Percentiles rank a stretch among this genome's conserved stretches.
Conservation (phyloP, 331 rosid species). For the Rhamnella rubrinervis region DNA sequence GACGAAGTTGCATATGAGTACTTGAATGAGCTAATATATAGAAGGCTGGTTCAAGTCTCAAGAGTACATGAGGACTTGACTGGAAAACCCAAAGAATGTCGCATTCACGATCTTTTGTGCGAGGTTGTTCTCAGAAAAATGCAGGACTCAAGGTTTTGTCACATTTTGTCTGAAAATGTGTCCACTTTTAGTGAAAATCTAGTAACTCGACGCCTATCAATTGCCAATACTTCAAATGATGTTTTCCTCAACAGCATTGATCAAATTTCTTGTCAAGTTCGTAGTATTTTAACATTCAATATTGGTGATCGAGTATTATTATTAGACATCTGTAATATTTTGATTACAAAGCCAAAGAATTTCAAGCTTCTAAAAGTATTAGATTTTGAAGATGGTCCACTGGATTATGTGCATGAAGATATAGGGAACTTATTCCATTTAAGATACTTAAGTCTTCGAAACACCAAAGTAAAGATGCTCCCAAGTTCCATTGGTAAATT, state of each 20-base stretch:
- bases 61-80: not conserved
- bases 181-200: not conserved
- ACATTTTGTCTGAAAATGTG: not conserved
- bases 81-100: slow-evolving; percentile 20
- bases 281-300: too few species aligned
- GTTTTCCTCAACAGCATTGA: not conserved
- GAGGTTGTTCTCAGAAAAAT: slow-evolving; percentile 23
- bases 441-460: slow-evolving; percentile 17
- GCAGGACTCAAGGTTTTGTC: slow-evolving; percentile 12
- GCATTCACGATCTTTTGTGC: slow-evolving; percentile 27
- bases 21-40: slow-evolving; percentile 20
- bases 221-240: not conserved
- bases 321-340: not conserved
- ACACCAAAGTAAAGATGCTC: slow-evolving; percentile 16
- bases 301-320: not conserved
- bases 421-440: not conserved
- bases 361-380: slow-evolving; percentile 1
- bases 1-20: slow-evolving; percentile 26
- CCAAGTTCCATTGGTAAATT: slow-evolving; percentile 28
- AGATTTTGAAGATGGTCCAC: not conserved
- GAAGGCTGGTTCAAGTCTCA: slow-evolving; percentile 27
- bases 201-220: not conserved
- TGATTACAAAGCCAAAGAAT: not conserved
- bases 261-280: not conserved
- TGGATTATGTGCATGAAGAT: slow-evolving; percentile 1